Conservation (phyloP, 192 early-diverging fungal species). For the Physocladia obscura region DNA sequence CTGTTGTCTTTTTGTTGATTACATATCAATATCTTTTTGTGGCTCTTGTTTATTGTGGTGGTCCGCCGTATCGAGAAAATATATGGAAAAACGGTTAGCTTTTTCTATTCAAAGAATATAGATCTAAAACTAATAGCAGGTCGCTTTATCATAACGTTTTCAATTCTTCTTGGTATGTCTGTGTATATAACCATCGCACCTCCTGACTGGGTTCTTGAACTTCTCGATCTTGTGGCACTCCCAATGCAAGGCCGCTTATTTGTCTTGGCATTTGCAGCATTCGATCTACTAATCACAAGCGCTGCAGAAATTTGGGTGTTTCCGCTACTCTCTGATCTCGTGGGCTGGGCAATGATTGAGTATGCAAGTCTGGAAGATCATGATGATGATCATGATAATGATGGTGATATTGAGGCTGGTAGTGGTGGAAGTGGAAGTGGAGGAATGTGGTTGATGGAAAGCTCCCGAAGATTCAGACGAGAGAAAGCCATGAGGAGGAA, state of each 20-base stretch:
- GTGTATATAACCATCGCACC: constrained; percentile 57
- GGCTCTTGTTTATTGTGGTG: constrained; percentile 92
- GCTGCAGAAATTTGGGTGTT: constrained; percentile 40
- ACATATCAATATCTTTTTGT: constrained; percentile 92
- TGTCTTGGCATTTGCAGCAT: constrained; percentile 58
- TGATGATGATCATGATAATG: constrained; percentile 1
- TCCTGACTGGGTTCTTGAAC: constrained; percentile 39
- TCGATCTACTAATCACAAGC: constrained; percentile 56
- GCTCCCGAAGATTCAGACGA: neutral
- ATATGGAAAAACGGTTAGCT: constrained; percentile 85
- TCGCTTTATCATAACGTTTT: constrained; percentile 68
- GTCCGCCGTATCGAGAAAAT: constrained; percentile 88
- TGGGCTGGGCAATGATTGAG: constrained; percentile 11
- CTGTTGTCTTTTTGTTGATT: constrained; percentile 83
- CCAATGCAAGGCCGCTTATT: constrained; percentile 46
- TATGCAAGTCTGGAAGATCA: neutral
- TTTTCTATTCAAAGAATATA: neutral
- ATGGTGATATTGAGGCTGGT: neutral
- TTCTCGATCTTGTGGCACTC: constrained; percentile 69
- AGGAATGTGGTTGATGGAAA: constrained; percentile 21
- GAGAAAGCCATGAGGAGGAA: constrained; percentile 9
- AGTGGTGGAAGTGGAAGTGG: neutral
- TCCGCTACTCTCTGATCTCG: constrained; percentile 23
- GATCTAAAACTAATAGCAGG: too few relatives aligned
- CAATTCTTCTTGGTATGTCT: constrained; percentile 51